These are phyloP conservation scores for Cladorrhinum sp. DNA, from an alignment of 2,329 filamentous ascomycete genomes.

Conservation along the genomic window DNA sequence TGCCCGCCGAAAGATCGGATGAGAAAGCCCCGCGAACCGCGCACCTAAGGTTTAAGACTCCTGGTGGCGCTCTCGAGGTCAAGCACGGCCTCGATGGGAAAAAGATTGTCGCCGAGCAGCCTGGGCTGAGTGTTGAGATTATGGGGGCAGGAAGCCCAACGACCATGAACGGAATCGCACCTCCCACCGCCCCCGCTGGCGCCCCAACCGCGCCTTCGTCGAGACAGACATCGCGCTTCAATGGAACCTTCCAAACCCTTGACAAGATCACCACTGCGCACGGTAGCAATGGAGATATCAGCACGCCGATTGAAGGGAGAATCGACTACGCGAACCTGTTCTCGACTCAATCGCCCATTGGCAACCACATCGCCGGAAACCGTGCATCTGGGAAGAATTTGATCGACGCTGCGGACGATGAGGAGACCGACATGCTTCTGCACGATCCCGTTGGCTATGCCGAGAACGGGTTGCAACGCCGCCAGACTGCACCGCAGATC, in stretches of 20 bases:
- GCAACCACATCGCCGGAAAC: conserved; percentile 60
- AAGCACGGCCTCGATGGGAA: conserved; percentile 57
- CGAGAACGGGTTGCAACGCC: conserved; percentile 65
- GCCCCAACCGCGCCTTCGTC: conserved; percentile 46
- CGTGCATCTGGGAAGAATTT: conserved; percentile 66
- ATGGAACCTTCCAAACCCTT: conserved; percentile 57
- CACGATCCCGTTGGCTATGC: conserved; percentile 71
- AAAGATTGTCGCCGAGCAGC: conserved; percentile 48
- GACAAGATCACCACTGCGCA: conserved; percentile 63
- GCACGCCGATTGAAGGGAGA: conserved; percentile 51
- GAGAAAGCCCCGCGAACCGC: conserved; percentile 52
- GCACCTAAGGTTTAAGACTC: conserved; percentile 51
- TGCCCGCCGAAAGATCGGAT: conserved; percentile 47
- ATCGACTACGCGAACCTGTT: conserved; percentile 62
- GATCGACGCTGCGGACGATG: conserved; percentile 66
- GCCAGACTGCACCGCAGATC: conserved; percentile 69
- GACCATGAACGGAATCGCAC: conserved; percentile 36
- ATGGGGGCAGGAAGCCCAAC: conserved; percentile 40
- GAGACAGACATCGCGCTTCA: conserved; percentile 59
- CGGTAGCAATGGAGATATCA: conserved; percentile 53
- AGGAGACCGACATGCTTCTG: conserved; percentile 69
- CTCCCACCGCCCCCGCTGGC: conserved; percentile 37
- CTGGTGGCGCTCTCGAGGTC: conserved; percentile 53
- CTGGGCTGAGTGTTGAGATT: conserved; percentile 57
- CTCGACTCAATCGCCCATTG: conserved; percentile 70